Evolutionary conservation across 352 stramenopile genomes (phyloP).

Genomic region (Phytophthora constricta): DNA sequence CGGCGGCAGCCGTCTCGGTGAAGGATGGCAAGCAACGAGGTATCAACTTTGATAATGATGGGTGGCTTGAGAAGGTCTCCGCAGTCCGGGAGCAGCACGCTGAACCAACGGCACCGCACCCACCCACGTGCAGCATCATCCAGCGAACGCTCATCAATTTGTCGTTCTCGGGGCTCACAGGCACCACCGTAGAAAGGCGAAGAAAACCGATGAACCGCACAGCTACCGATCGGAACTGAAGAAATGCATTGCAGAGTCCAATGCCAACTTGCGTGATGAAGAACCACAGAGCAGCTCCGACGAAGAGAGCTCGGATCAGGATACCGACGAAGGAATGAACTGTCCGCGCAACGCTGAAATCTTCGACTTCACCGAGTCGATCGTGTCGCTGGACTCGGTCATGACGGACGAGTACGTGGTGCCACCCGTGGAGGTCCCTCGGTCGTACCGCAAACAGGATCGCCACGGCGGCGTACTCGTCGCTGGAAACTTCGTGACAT

Average conservation of each 20-base stretch:
- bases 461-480: constrained; percentile 31
- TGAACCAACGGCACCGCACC: neutral
- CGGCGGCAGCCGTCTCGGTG: constrained; percentile 2
- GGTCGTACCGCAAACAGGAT: constrained; percentile 34
- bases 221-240: constrained; percentile 37
- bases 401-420: constrained; percentile 16
- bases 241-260: constrained; percentile 32
- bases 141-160: constrained; percentile 24
- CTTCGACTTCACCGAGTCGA: constrained; percentile 29
- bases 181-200: neutral
- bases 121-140: constrained; percentile 29
- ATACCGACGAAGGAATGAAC: constrained; percentile 18
- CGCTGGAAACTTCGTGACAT: constrained; percentile 29
- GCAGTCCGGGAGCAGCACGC: constrained; percentile 9
- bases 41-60: constrained; percentile 6
- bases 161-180: constrained; percentile 18
- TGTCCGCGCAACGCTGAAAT: constrained; percentile 24
- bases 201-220: neutral
- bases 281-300: no score
- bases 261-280: constrained; percentile 11
- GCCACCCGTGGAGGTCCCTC: constrained; percentile 35
- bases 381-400: constrained; percentile 13
- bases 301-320: constrained; percentile 17
- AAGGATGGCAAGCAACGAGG: constrained; percentile 3
- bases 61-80: constrained; percentile 29